phyloP scores from a whole-genome alignment of 345 rosid species.

The Pelargonium nanum region DNA sequence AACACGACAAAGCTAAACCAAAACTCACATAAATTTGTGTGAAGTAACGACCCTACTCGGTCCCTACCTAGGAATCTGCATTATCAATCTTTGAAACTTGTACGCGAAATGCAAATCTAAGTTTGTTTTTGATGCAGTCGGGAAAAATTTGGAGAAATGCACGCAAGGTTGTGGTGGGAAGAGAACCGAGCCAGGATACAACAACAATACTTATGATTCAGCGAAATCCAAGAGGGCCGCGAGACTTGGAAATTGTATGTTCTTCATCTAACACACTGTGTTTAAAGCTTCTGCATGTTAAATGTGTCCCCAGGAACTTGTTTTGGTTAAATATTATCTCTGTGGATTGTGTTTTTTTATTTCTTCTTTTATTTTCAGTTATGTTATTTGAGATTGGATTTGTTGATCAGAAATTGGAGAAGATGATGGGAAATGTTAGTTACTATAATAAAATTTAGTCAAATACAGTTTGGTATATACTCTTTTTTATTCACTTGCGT shows the following conservation, averaged over 20 bases:
- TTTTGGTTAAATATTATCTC: not conserved
- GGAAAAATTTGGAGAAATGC: constrained; percentile 73
- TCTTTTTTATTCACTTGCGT: too few relatives aligned
- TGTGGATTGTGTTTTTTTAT: not conserved
- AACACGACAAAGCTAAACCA: too few relatives aligned
- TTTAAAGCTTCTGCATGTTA: not conserved
- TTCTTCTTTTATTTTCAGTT: not conserved
- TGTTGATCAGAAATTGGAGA: not conserved
- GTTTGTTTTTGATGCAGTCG: constrained; percentile 53
- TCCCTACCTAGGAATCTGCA: not conserved
- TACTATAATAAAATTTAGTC: not conserved
- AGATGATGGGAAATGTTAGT: constrained; percentile 1
- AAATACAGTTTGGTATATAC: not conserved
- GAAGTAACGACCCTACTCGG: too few relatives aligned
- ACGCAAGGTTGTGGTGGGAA: constrained; percentile 96
- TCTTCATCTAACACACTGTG: not conserved
- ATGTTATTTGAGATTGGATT: not conserved
- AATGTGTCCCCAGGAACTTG: not conserved
- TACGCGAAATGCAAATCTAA: not conserved
- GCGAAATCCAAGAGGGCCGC: constrained; percentile 1
- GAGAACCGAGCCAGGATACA: constrained; percentile 87
- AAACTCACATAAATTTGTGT: too few relatives aligned
- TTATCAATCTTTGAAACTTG: not conserved
- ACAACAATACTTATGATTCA: constrained; percentile 67
- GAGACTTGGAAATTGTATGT: constrained; percentile 5